Conservation (phyloP, 331 rosid species). For the Quercus tomentella region DNA sequence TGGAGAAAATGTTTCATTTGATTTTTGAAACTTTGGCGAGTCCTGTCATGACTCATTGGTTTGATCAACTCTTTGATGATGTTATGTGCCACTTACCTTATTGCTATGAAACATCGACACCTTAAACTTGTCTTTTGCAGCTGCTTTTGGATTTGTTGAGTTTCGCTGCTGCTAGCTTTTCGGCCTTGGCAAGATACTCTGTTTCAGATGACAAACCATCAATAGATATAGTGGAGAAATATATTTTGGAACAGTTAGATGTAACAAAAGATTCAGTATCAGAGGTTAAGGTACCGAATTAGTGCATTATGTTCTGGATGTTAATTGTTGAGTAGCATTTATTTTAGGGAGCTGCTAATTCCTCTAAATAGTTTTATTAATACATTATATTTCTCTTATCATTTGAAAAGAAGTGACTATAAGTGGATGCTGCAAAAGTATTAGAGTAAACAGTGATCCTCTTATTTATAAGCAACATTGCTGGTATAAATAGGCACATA, state of each 20-base stretch:
- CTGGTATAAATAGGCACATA: too few species aligned
- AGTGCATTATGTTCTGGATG: not conserved
- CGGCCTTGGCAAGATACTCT: conserved; percentile 55
- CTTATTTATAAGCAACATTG: too few species aligned
- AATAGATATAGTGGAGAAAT: conserved; percentile 45
- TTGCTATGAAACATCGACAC: conserved; percentile 8
- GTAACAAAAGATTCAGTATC: conserved; percentile 53
- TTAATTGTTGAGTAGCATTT: not conserved
- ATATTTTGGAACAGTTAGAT: conserved; percentile 55
- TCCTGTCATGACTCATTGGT: not conserved
- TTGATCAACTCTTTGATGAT: conserved; percentile 11
- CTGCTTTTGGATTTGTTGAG: conserved; percentile 62
- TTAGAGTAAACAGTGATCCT: too few species aligned
- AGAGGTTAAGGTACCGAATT: conserved; percentile 55
- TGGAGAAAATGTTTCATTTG: not conserved
- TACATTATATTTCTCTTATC: too few species aligned
- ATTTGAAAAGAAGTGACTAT: too few species aligned
- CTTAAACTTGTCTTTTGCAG: conserved; percentile 44
- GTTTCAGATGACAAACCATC: conserved; percentile 37
- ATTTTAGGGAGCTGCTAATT: not conserved
- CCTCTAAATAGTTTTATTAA: not conserved
- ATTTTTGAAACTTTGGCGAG: conserved; percentile 6
- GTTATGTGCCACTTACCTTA: conserved; percentile 15
- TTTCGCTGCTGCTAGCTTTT: conserved; percentile 53
- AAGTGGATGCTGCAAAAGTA: too few species aligned